Evolutionary conservation across 2,329 filamentous ascomycete genomes (phyloP), one percentile per base, ranked within the genome.

Genomic region (Massarina eburnea): DNA sequence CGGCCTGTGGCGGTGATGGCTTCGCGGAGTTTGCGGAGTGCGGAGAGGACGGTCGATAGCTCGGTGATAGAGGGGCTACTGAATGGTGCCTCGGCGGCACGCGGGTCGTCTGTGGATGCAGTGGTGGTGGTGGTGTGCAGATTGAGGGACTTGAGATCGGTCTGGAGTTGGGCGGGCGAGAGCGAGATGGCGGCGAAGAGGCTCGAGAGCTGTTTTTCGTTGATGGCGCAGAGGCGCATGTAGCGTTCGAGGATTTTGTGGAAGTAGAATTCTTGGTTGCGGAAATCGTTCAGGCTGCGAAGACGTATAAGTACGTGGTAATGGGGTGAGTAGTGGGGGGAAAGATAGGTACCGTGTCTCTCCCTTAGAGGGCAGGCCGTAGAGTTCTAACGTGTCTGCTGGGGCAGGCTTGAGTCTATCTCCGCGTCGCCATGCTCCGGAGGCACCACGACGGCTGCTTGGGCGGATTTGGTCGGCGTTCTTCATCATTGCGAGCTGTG

Each of bases 21-120:
- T 74, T 99, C 94, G 45, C 94, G 84, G 24, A 99, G 81, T 69
- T 96, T 97, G 51, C 94, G 85, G 65, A 97, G 85, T 3, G 92
- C 89, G 60, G 88, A 81, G 43, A 96, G 78, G 41, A 97, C 83
- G 17, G 81, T 82, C 2, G 85, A 80, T 22, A 96, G 79, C 54
- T 88, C 84, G 55, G 82, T 43, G 12, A 58, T 57, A 1, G 62
- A 55, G 20, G 73, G 65, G 33, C 69, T 58, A 36, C 48, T 44
- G 39, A 63, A 51, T 12, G 52, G 48, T 10, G 62, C 48, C 47
- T 49, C 34, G 17, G 57, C 45, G 55, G 56, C 69, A 45, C 58
- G 55, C 21, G 46, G 49, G 34, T 52, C 34, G 18, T 49, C 45
- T 22, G 44, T 45, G 24, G 41, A n/a, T 18, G 39, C 26, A 22